Base-by-base conservation (phyloP, 225 moss, liverwort and hornwort species). In the Pleurozium schreberi region DNA sequence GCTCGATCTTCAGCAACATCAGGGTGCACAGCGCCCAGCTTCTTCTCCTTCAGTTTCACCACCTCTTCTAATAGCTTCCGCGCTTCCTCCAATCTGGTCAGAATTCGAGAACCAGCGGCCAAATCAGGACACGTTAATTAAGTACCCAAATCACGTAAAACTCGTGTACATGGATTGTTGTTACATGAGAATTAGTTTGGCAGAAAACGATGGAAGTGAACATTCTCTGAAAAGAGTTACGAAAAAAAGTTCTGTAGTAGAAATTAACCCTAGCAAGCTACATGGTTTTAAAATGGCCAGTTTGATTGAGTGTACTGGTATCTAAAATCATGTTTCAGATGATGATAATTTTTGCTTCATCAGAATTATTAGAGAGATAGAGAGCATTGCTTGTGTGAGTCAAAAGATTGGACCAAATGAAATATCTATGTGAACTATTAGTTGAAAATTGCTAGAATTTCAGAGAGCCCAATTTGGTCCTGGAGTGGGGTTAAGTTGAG, bases 11-110 rank as follows among this genome's bases (percentile, higher is more conserved):
- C 94, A 26, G 86, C 92, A 4, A 96, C 91, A 42, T 97, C 97
- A 26, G 97, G 97, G 91, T 98, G 98, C 88, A 95, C 95, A 6
- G 93, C 88, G 61, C 98, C 97, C 73, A 96, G 90, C 91, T 92
- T 92, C 75, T 92, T 92, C 93, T 95, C 97, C 91, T 98, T 97
- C 84, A 89, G 63, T 45, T 92, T 93, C 42, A 98, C 88, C 68
- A 98, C 92, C 61, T 90, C 93, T 77, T 97, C 98, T 47, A 98
- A 60, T 16, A 97, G 85, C 38, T 22, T 90, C 57, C 93, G 93
- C 25, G 98, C 98, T 36, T 97, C 97, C 62, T 95, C 92, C 67
- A 93, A 83, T 87, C 97, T 98, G 93, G 50, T 69, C 86, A 36
- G 38, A 40, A 47, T 17, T 31, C 38, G 40, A n/a, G 58, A 34